Evolutionary conservation across 139 green algal genomes (phyloP).

Genomic region (Dunaliella primolecta): DNA sequence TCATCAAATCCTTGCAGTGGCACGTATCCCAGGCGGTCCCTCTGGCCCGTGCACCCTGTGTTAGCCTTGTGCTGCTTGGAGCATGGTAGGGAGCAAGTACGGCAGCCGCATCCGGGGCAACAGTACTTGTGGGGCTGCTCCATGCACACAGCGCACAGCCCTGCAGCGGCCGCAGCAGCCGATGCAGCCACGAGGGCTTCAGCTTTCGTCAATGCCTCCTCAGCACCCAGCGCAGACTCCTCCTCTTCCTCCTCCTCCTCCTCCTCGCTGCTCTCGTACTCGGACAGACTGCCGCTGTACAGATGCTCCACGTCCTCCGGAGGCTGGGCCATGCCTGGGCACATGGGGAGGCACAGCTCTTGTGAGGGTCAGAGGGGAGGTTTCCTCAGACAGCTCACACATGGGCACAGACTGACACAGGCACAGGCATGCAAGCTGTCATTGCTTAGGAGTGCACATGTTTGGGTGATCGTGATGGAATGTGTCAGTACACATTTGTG

Average conservation of each 20-base stretch:
- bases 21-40: conserved; percentile 62
- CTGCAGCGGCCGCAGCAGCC: background rate
- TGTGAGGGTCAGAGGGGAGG: too few relatives aligned
- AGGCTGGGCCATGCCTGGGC: background rate
- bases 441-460: too few relatives aligned
- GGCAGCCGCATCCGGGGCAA: conserved; percentile 56
- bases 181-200: background rate
- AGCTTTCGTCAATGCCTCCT: background rate
- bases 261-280: background rate
- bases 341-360: too few relatives aligned
- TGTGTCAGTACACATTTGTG: too few relatives aligned
- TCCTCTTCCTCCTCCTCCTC: conserved; percentile 15
- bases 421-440: too few relatives aligned
- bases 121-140: conserved; percentile 50
- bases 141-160: conserved; percentile 45
- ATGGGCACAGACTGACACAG: too few relatives aligned
- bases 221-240: background rate
- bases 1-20: conserved; percentile 60
- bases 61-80: conserved; percentile 57
- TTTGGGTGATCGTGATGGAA: too few relatives aligned
- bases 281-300: background rate
- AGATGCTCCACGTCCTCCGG: background rate
- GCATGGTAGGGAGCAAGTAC: conserved; percentile 69
- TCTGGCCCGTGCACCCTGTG: conserved; percentile 57
- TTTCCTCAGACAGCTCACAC: too few relatives aligned